phyloP scores from a whole-genome alignment of 2,329 filamentous ascomycete genomes.

The Dactylonectria macrodidyma region DNA sequence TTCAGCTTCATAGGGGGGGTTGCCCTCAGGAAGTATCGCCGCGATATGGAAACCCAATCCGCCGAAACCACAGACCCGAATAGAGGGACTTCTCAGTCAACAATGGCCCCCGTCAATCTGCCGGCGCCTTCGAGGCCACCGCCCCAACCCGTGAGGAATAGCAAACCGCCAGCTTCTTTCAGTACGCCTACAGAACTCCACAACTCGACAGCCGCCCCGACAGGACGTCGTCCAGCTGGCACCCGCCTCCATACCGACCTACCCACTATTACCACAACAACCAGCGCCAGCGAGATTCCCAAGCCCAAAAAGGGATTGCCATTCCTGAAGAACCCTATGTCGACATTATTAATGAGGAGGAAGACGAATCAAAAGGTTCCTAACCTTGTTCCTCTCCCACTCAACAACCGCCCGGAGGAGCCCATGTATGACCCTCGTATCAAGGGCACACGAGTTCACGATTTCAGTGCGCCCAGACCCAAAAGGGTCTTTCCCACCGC shows the following conservation, averaged over 20 bases:
- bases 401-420: slow-evolving; percentile 58
- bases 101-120: slow-evolving; percentile 44
- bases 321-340: slow-evolving; percentile 73
- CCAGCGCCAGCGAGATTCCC: slow-evolving; percentile 54
- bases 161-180: slow-evolving; percentile 57
- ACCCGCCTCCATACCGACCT: slow-evolving; percentile 58
- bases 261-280: slow-evolving; percentile 48
- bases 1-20: slow-evolving; percentile 70
- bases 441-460: slow-evolving; percentile 74
- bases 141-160: slow-evolving; percentile 46
- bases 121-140: slow-evolving; percentile 48
- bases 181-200: slow-evolving; percentile 66
- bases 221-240: slow-evolving; percentile 61
- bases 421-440: slow-evolving; percentile 75
- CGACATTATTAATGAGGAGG: slow-evolving; percentile 70
- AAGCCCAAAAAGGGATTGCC: slow-evolving; percentile 69
- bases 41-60: slow-evolving; percentile 51
- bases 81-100: slow-evolving; percentile 38
- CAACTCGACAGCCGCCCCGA: slow-evolving; percentile 46
- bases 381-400: slow-evolving; percentile 59
- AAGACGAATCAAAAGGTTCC: slow-evolving; percentile 66
- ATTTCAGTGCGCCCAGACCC: slow-evolving; percentile 74
- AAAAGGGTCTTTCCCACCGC: slow-evolving; percentile 49
- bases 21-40: slow-evolving; percentile 66
- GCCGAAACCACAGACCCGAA: slow-evolving; percentile 38